Percentiles rank a stretch among this genome's conserved stretches.
phyloP scores from a whole-genome alignment of 768 basidiomycete species.

The Suillus placidus region DNA sequence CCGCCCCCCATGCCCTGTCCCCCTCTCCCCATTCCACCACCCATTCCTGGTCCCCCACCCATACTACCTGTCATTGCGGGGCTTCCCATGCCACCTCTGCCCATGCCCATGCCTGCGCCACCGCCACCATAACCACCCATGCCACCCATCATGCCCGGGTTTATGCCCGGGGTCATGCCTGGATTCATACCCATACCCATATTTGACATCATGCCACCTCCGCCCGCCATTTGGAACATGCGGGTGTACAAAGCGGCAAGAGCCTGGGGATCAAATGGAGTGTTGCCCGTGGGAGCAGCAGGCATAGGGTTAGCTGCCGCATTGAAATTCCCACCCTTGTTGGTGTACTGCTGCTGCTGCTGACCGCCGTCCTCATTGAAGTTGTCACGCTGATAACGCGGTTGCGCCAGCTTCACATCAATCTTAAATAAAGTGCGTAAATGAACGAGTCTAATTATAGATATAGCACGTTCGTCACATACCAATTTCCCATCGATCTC shows the following conservation, averaged over 20 bases:
- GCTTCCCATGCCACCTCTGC: constrained; percentile 38
- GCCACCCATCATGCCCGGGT: constrained; percentile 34
- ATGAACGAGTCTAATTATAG: neutral
- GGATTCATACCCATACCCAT: constrained; percentile 41
- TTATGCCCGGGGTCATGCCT: constrained; percentile 13
- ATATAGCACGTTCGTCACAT: constrained; percentile 31
- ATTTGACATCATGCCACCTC: constrained; percentile 45
- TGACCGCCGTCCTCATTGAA: constrained; percentile 48
- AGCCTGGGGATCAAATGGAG: constrained; percentile 89
- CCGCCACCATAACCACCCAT: constrained; percentile 34
- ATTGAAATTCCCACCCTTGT: constrained; percentile 40
- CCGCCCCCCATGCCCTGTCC: constrained; percentile 43
- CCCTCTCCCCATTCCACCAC: constrained; percentile 45
- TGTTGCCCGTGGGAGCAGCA: constrained; percentile 43
- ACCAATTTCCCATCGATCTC: constrained; percentile 96
- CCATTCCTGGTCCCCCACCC: constrained; percentile 41
- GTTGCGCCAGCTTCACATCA: constrained; percentile 96
- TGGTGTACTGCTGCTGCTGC: constrained; percentile 36
- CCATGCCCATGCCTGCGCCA: constrained; percentile 39
- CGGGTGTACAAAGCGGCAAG: constrained; percentile 92
- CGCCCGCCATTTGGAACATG: constrained; percentile 87
- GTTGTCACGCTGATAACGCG: constrained; percentile 78
- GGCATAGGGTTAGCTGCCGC: constrained; percentile 21
- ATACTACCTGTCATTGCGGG: constrained; percentile 34
- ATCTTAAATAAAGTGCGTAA: constrained; percentile 54